These are phyloP conservation scores for Phytophthora citricola DNA, from an alignment of 352 stramenopile genomes.

Conservation along the genomic window DNA sequence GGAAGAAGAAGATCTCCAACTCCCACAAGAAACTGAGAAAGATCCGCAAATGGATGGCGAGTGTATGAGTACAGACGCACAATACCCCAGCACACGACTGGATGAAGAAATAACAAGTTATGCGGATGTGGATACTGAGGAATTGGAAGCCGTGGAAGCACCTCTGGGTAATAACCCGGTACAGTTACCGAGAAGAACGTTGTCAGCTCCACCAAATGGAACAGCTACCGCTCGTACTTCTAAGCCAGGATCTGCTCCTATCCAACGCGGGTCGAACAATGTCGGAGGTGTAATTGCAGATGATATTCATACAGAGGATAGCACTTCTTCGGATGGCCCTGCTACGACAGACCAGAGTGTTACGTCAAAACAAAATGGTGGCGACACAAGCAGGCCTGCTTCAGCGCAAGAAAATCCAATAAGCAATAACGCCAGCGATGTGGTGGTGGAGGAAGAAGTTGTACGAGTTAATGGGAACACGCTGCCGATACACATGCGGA, in stretches of 20 bases:
- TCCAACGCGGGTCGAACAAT: constrained; percentile 12
- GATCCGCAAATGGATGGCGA: constrained; percentile 8
- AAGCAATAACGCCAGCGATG: constrained; percentile 1
- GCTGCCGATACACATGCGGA: constrained; percentile 32
- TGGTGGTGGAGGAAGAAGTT: constrained; percentile 13
- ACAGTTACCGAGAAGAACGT: constrained; percentile 5
- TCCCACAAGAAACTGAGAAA: constrained; percentile 2
- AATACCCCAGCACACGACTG: background rate
- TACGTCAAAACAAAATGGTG: background rate
- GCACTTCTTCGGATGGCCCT: background rate
- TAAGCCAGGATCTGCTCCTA: constrained; percentile 34
- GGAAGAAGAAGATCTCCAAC: constrained; percentile 10
- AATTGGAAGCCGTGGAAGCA: background rate
- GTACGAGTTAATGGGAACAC: constrained; percentile 8
- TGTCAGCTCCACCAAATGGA: constrained; percentile 21
- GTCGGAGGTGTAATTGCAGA: background rate
- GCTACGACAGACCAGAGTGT: background rate
- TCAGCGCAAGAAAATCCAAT: constrained; percentile 1
- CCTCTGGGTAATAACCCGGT: background rate
- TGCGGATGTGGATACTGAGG: background rate
- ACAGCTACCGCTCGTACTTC: constrained; percentile 5
- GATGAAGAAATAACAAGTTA: background rate
- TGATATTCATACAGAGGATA: background rate
- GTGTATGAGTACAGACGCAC: background rate
- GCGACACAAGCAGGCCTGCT: background rate